Base-by-base conservation (phyloP, 371 early-diverging fungal genomes). In the Catenaria anguillulae region DNA sequence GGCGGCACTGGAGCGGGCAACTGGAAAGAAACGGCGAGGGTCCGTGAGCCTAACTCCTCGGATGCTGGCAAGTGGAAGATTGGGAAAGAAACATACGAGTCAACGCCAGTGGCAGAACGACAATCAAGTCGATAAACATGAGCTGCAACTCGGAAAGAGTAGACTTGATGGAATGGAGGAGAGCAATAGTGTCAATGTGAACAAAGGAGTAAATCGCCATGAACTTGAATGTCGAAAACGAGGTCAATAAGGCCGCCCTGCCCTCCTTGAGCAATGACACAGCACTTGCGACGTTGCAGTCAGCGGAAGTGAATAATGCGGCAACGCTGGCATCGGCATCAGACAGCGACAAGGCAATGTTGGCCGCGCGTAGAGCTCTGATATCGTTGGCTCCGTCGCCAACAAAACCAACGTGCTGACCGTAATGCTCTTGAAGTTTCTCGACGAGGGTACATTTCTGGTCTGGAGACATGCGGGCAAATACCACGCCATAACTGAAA, bases 351-450 rank as follows among this genome's bases (percentile, higher is more conserved):
- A 99, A 73, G 2, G 99, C 99, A 35, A 98, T 93, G 73, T 98
- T 97, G 13, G 99, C 98, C 34, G 90, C 90, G 62, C 90, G 90
- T 19, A 99, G 78, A 2, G 99, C 99, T 29, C 97, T 97, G 76
- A 96, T 94, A 73, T 99, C 99, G 68, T 99, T 99, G 40, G 99
- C 26, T 10, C 99, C 99, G 76, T 99, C 99, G n/a, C 99, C 99
- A 74, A 93, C 93, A 65, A 98, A 96, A 0, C 93, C 92, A 10
- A 90, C 88, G 66, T 87, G 88, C 71, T 95, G 92, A 5, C 89
- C 95, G 40, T 94, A 75, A 15, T n/a, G n/a, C n/a, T 75, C 78
- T 71, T 96, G 93, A 29, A 96, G 8, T 15, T 23, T 29, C 66
- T 89, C 87, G 2, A 98, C 93, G 17, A 98, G 75, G 64, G 89